Evolutionary conservation across 306 rosid species (phyloP).

Genomic region (Trichosanthes truncata): DNA sequence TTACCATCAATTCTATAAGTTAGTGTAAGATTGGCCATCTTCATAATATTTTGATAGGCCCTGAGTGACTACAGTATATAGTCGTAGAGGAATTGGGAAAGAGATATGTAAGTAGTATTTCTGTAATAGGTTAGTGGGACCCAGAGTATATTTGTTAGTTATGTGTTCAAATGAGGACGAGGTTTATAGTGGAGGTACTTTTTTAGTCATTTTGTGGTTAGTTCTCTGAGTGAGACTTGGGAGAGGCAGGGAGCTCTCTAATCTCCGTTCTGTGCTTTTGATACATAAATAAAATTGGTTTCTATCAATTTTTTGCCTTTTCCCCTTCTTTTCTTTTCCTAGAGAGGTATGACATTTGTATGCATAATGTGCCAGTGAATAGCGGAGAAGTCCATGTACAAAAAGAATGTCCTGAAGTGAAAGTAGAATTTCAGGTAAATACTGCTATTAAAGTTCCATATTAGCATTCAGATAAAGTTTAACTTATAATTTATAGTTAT

Average conservation of each 20-base stretch:
- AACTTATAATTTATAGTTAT: not conserved
- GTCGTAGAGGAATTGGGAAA: not conserved
- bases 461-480: not conserved
- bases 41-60: not conserved
- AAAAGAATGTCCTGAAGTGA: conserved; percentile 85
- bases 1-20: not conserved
- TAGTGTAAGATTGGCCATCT: not conserved
- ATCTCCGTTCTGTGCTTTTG: not conserved
- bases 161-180: not conserved
- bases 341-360: not conserved
- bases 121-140: not conserved
- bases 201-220: not conserved
- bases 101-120: not conserved
- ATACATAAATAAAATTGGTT: not conserved
- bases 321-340: not conserved
- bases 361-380: conserved; percentile 40
- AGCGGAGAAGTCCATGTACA: conserved; percentile 36
- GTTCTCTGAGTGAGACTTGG: not conserved
- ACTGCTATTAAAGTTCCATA: not conserved
- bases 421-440: conserved; percentile 82
- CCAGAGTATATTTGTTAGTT: not conserved
- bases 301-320: not conserved
- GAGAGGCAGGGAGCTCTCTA: not conserved
- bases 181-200: not conserved
- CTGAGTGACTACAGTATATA: not conserved